These are phyloP conservation scores for Pogostemon cablin DNA, from an alignment of 257 asterid species.

Conservation along the genomic window DNA sequence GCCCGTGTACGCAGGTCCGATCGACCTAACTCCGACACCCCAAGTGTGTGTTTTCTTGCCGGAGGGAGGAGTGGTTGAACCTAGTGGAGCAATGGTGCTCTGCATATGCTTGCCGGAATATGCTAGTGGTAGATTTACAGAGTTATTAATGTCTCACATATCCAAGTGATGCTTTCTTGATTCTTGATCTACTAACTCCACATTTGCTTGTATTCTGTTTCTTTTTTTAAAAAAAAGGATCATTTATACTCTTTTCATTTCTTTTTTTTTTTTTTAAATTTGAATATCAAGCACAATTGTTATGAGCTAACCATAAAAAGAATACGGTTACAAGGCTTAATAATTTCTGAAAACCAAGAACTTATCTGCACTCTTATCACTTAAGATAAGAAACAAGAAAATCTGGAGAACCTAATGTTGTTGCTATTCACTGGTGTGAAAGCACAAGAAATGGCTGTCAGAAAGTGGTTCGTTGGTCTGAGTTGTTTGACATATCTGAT, in stretches of 20 bases:
- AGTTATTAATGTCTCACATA: conserved; percentile 40
- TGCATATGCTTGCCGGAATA: conserved; percentile 89
- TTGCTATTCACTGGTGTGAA: not conserved
- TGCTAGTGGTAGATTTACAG: conserved; percentile 56
- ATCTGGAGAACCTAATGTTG: not conserved
- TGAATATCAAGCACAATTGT: conserved; percentile 28
- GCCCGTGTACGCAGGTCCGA: conserved; percentile 84
- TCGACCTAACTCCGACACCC: conserved; percentile 86
- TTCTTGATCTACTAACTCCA: not conserved
- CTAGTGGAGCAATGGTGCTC: conserved; percentile 67
- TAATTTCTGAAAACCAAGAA: not conserved
- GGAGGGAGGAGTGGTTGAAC: conserved; percentile 49
- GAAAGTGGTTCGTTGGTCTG: conserved; percentile 27
- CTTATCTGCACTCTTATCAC: not conserved
- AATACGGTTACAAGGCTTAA: conserved; percentile 16
- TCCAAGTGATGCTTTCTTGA: not conserved
- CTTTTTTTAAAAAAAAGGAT: too few relatives aligned
- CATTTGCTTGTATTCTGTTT: conserved; percentile 12
- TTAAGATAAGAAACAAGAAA: conserved; percentile 15
- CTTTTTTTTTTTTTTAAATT: not conserved
- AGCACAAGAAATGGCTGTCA: conserved; percentile 30
- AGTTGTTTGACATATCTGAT: conserved; percentile 25
- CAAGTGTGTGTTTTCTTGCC: conserved; percentile 84
- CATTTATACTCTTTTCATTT: too few relatives aligned
- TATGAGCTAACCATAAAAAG: conserved; percentile 35